Percentiles rank a stretch among this genome's conserved stretches.
Evolutionary conservation across 2,329 filamentous ascomycete species (phyloP).

Genomic region (Alternaria sp.): DNA sequence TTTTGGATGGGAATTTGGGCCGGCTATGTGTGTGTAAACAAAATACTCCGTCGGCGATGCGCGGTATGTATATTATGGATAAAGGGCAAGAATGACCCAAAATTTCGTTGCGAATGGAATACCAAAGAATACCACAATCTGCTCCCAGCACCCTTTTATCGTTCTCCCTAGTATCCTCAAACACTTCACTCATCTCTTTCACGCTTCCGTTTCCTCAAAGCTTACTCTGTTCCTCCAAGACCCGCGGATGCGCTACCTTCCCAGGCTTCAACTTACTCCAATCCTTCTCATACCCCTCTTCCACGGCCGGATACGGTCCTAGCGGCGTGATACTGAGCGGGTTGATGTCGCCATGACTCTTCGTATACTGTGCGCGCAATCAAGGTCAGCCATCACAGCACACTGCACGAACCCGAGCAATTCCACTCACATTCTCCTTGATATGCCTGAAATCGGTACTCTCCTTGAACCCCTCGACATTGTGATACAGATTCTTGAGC

Average conservation of each 20-base stretch:
- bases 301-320: slow-evolving; percentile 66
- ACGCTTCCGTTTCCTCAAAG: slow-evolving; percentile 10
- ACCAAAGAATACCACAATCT: neutral
- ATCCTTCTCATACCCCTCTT: slow-evolving; percentile 59
- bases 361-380: slow-evolving; percentile 57
- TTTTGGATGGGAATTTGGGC: neutral
- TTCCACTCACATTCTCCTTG: slow-evolving; percentile 64
- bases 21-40: slow-evolving; percentile 4
- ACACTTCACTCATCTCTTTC: neutral
- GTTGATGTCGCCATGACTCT: slow-evolving; percentile 66
- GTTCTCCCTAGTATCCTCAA: too few relatives aligned
- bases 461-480: slow-evolving; percentile 60
- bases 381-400: neutral
- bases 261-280: slow-evolving; percentile 58
- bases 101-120: slow-evolving; percentile 10
- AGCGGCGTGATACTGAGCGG: slow-evolving; percentile 67
- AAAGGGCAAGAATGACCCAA: slow-evolving; percentile 9
- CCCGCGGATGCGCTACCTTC: slow-evolving; percentile 52
- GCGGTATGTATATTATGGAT: slow-evolving; percentile 23
- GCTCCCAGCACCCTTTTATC: too few relatives aligned
- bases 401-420: too few relatives aligned
- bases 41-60: slow-evolving; percentile 13
- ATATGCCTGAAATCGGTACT: slow-evolving; percentile 71
- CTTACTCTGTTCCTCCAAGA: slow-evolving; percentile 40
- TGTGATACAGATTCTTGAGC: slow-evolving; percentile 66